phyloP scores from a whole-genome alignment of 169 alveolate genomes.

The Toxoplasma gondii region DNA sequence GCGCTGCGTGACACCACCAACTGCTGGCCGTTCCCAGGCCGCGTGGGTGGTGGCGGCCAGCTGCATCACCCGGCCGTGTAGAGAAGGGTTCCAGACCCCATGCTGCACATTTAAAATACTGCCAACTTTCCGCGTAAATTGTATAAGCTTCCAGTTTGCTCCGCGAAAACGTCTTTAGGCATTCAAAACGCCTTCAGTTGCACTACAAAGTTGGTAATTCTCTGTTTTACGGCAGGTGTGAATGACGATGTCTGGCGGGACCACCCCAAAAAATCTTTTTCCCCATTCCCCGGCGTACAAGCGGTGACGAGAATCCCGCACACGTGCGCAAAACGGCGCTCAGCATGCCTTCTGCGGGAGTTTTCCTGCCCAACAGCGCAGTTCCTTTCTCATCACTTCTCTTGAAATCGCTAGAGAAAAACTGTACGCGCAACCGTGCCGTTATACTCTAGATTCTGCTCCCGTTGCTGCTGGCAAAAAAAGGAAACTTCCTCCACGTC shows the following conservation, averaged over 20 bases:
- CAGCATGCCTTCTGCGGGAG: background rate
- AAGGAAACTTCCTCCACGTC: too few relatives aligned
- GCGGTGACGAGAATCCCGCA: background rate
- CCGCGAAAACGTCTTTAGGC: background rate
- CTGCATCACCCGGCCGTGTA: slow-evolving; percentile 18
- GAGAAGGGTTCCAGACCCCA: background rate
- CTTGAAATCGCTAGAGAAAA: too few relatives aligned
- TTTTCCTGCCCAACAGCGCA: background rate
- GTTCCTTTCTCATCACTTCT: background rate
- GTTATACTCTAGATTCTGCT: too few relatives aligned
- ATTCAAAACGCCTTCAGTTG: background rate
- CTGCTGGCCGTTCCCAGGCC: slow-evolving; percentile 28
- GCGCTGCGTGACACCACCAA: slow-evolving; percentile 34
- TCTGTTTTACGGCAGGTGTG: background rate
- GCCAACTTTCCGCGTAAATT: background rate
- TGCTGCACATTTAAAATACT: background rate
- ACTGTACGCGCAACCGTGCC: too few relatives aligned
- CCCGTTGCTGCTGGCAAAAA: too few relatives aligned
- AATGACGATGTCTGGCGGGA: slow-evolving; percentile 3
- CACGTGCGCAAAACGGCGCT: background rate
- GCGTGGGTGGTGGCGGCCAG: slow-evolving; percentile 36
- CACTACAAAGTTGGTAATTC: background rate
- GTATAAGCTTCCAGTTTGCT: background rate
- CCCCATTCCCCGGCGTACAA: background rate
- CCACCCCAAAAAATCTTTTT: background rate